Evolutionary conservation across 148 eudicot species (phyloP).

Genomic region (Arctostaphylos glauca): DNA sequence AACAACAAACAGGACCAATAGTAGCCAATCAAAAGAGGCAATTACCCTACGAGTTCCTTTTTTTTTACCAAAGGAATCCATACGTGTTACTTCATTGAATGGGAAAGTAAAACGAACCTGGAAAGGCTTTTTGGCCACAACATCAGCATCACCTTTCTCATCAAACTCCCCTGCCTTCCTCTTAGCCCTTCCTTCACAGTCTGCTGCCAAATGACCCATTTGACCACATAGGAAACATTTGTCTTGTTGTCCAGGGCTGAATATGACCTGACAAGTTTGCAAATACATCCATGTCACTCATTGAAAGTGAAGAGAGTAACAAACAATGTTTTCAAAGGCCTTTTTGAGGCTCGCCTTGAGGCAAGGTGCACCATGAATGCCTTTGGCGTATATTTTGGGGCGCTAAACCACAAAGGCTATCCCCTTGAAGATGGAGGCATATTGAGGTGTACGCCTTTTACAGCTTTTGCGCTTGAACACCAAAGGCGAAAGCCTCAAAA

Average conservation of each 20-base stretch:
- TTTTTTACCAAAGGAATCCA: not conserved
- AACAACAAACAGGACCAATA: conserved; percentile 8
- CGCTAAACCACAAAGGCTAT: too few species aligned
- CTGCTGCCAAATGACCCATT: conserved; percentile 87
- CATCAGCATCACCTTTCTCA: conserved; percentile 68
- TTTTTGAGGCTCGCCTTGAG: too few species aligned
- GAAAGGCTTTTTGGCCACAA: conserved; percentile 68
- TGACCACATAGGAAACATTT: conserved; percentile 95
- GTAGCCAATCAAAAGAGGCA: conserved; percentile 5
- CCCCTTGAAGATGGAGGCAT: too few species aligned
- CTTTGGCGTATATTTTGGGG: too few species aligned
- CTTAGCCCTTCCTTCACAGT: conserved; percentile 90
- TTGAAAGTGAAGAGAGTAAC: not conserved
- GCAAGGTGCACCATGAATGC: too few species aligned
- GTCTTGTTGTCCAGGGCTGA: conserved; percentile 80
- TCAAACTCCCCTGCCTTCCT: conserved; percentile 90
- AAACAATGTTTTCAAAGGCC: too few species aligned
- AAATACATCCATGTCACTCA: not conserved
- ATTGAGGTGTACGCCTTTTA: too few species aligned
- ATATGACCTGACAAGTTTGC: conserved; percentile 54
- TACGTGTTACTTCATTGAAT: not conserved
- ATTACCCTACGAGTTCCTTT: not conserved
- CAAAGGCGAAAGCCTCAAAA: too few species aligned
- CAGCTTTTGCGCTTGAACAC: too few species aligned
- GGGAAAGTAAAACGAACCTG: conserved; percentile 51